phyloP scores from a whole-genome alignment of 2,329 filamentous ascomycete genomes.

The Rhynchosporium graminicola region DNA sequence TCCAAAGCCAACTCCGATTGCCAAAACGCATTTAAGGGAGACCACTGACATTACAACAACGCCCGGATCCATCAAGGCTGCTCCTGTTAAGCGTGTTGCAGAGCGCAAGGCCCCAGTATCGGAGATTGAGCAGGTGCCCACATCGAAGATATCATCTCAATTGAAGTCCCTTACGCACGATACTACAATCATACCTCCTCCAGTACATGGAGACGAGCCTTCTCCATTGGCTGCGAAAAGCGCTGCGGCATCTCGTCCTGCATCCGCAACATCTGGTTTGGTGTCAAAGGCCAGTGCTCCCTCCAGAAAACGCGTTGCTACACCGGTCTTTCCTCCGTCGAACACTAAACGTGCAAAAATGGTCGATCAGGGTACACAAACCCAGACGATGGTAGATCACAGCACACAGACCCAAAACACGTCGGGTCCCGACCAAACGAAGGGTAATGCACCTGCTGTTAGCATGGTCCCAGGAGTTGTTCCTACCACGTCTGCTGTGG shows the following conservation, averaged over 20 bases:
- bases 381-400: conserved; percentile 31
- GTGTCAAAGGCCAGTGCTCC: conserved; percentile 28
- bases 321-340: conserved; percentile 13
- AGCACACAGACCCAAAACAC: conserved; percentile 38
- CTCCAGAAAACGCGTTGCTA: conserved; percentile 24
- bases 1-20: conserved; percentile 33
- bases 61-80: conserved; percentile 14
- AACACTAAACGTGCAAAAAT: conserved; percentile 36
- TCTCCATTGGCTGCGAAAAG: conserved; percentile 31
- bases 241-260: conserved; percentile 18
- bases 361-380: conserved; percentile 39
- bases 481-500: neutral
- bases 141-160: neutral
- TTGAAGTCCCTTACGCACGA: conserved; percentile 5
- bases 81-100: conserved; percentile 24
- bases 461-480: conserved; percentile 11
- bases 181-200: conserved; percentile 5
- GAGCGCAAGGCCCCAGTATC: conserved; percentile 16
- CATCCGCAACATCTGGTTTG: conserved; percentile 25
- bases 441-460: neutral
- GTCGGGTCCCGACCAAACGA: conserved; percentile 27
- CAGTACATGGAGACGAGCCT: conserved; percentile 18
- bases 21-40: neutral
- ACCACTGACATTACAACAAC: neutral
- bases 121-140: conserved; percentile 6